Base-by-base conservation (phyloP, 2,329 filamentous ascomycete genomes). In the Penicillium sp. region DNA sequence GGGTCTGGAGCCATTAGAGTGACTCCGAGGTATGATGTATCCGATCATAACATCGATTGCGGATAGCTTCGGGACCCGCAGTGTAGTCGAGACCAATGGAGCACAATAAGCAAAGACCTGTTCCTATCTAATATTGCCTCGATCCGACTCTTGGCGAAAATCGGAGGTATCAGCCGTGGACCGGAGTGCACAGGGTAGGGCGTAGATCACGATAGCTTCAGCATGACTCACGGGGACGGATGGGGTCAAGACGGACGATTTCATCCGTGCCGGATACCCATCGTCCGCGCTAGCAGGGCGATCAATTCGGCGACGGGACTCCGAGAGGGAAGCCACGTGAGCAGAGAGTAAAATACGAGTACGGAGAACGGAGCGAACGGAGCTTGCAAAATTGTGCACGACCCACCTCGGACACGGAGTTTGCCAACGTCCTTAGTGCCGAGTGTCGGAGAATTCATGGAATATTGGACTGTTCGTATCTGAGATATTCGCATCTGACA, bases 141-240 rank as follows among this genome's bases (percentile, higher is more conserved):
- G 24, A 27, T 27, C 31, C 31, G 31, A n/a, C 6, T n/a, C 13
- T 36, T 36, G 34, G 31, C 34, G 34, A 36, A 36, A 36, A 36
- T 36, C 34, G 34, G 34, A 14, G 14, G 4, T 16, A 36, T 14
- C 13, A n/a, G 11, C 24, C 24, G 24, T 27, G 24, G 8, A 27
- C 5, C 5, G 24, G 24, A 5, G 24, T 8, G 24, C 24, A 27
- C 24, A 27, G 24, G 24, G 5, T 27, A 27, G 24, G 24, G 24
- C 24, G 24, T 27, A 5, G 34, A n/a, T 36, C 34, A 16, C 36
- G 3, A 24, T 13, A n/a, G 14, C 16, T n/a, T 31, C 34, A 27
- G 24, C 24, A 27, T 50, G 48, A 50, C 41, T 50, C 48, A 50
- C 48, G 10, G 38, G 41, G 29, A 18, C 34, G 11, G 24, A 27